Base-by-base conservation (phyloP, 2,329 filamentous ascomycete species). In the Pseudogymnoascus sp. region DNA sequence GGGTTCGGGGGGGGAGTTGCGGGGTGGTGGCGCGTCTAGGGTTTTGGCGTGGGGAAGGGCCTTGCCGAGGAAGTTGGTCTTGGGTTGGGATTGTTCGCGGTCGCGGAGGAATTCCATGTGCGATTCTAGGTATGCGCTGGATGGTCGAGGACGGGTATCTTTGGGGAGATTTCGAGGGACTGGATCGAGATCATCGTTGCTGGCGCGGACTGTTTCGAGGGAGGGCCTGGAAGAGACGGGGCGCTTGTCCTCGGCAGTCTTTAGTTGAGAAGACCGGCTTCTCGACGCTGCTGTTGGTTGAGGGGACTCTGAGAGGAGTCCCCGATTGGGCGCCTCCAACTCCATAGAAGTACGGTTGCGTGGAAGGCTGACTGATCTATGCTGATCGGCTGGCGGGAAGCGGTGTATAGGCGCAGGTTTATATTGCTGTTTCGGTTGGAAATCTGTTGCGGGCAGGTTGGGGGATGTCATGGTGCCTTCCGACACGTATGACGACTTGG, bases 81-180 rank as follows among this genome's bases (percentile, higher is more conserved):
- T 63, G 45, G 62, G 61, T 4, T 68, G 71, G 0, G 71, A 66
- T 34, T 71, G 66, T 72, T 96, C 92, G 62, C 86, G 84, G 70
- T 95, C 92, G 21, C 90, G 87, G 16, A 96, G 79, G 71, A 90
- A 92, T 65, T 96, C 92, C 62, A 95, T 80, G 71, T 89, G 92
- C 0, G 90, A 90, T 69, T 92, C 90, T 3, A 96, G 83, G 73
- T 93, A 91, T 36, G 90, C 90, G 74, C 93, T 97, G 0, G 86
- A 81, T 72, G 93, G 93, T 54, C 93, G 84, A 63, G 85, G 82
- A 66, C 88, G 86, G 69, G 82, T 75, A 57, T 57, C 51, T 57
- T 57, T 31, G 51, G 51, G 51, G 28, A 25, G n/a, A 69, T 85
- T 85, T 71, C 83, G 86, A 1, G 85, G 81, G 7, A 87, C 74